These are phyloP conservation scores for Mixia osmundae DNA, from an alignment of 1,284 basidiomycete species.

Conservation along the genomic window DNA sequence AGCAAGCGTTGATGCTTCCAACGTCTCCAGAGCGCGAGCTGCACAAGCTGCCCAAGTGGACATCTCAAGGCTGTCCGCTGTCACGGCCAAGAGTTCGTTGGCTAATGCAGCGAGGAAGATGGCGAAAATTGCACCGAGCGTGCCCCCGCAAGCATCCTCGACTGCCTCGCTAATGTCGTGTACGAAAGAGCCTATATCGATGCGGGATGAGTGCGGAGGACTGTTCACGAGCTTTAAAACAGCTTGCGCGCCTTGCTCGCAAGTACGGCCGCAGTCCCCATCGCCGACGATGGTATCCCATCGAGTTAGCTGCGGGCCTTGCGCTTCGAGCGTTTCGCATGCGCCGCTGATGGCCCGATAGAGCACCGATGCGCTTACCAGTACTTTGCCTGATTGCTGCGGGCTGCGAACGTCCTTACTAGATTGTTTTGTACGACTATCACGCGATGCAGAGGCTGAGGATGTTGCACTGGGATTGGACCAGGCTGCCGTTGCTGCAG, in stretches of 20 bases:
- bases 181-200: conserved; percentile 38
- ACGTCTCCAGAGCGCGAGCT: conserved; percentile 20
- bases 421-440: background rate
- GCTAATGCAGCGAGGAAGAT: conserved; percentile 27
- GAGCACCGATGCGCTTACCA: conserved; percentile 19
- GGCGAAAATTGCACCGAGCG: conserved; percentile 70
- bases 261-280: conserved; percentile 53
- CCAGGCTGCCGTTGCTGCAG: conserved; percentile 57
- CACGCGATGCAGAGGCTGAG: background rate
- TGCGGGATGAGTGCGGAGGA: conserved; percentile 19
- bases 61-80: background rate
- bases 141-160: conserved; percentile 79
- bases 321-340: conserved; percentile 42
- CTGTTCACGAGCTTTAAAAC: conserved; percentile 14
- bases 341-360: conserved; percentile 35
- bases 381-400: background rate
- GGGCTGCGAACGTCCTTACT: no score
- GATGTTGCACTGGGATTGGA: conserved; percentile 28
- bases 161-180: conserved; percentile 43
- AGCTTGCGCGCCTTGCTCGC: conserved; percentile 44
- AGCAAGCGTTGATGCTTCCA: conserved; percentile 27
- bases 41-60: background rate
- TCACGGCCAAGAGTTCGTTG: background rate
- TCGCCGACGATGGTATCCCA: conserved; percentile 62
- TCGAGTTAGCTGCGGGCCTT: conserved; percentile 66